A percentile compares a stretch with the other conserved stretches of the same genome.
These are phyloP conservation scores for Phytophthora meadii DNA, from an alignment of 352 stramenopile species.

Conservation along the genomic window DNA sequence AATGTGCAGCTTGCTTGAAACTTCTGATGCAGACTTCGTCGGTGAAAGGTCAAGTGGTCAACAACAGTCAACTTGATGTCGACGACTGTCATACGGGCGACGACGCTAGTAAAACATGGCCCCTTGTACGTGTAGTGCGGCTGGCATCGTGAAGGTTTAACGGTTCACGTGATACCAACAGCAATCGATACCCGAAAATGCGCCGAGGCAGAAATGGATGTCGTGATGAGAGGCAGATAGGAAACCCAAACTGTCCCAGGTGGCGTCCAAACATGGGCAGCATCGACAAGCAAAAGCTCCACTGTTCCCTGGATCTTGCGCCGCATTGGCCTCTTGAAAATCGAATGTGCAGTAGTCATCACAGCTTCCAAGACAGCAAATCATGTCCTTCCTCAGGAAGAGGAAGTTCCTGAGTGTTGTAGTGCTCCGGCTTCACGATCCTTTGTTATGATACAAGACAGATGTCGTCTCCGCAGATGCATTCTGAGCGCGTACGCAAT, in stretches of 20 bases:
- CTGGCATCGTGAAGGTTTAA: neutral
- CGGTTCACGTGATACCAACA: neutral
- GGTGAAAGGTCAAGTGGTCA: no score
- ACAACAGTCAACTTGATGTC: neutral
- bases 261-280: conserved; percentile 17
- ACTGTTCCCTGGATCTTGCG: no score
- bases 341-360: no score
- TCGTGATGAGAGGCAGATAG: conserved; percentile 22
- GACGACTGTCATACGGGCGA: neutral
- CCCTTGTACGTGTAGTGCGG: no score
- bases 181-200: conserved; percentile 26
- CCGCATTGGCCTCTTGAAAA: neutral
- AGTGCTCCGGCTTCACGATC: conserved; percentile 2
- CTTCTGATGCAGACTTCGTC: no score
- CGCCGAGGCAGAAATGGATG: conserved; percentile 30
- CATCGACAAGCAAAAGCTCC: neutral
- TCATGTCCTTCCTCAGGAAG: no score
- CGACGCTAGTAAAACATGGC: neutral
- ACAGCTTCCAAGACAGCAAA: no score
- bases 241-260: conserved; percentile 20
- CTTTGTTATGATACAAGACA: conserved; percentile 11
- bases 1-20: no score
- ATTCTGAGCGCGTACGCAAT: conserved; percentile 23
- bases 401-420: no score
- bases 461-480: conserved; percentile 12